Base-by-base conservation (phyloP, 1,284 basidiomycete species). In the Singerocomus inundabilis region DNA sequence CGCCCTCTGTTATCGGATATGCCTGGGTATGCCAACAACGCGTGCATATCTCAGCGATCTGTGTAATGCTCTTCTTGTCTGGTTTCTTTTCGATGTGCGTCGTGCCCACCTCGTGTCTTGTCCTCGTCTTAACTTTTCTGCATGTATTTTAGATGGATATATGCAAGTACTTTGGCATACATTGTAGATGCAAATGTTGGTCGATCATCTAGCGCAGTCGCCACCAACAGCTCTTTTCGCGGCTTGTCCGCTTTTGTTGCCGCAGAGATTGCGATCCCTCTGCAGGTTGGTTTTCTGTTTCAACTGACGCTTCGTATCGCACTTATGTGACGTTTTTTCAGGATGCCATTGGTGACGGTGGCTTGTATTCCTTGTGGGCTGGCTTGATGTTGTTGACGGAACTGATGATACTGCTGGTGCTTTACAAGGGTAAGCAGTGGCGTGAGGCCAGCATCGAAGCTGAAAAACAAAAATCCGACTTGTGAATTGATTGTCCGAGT, bases 181-280 rank as follows among this genome's bases (percentile, higher is more conserved):
- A 78, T 91, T 39, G 84, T 90, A 2, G 90, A 93, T 62, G 81
- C 88, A 6, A 91, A 91, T 58, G 71, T 72, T 3, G 90, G 91
- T 6, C 76, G 82, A 8, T 86, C 86, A 0, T 84, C 85, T 0
- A 82, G 79, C 11, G 87, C 87, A 2, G 80, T 88, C 10, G 84
- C 89, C 0, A 69, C 76, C 13, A 93, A 92, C 64, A 84, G 83
- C 52, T 75, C 72, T 15, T 85, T 87, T 67, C 77, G 90, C 16
- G 87, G 88, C 0, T 15, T 82, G 0, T 73, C 73, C 4, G 90
- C 85, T 15, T 86, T 91, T 54, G 69, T 88, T 11, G 84, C 84
- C 2, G 78, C 80, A 1, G 89, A 93, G 61, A 67, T 86, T 21
- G 84, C 84, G 1, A 79, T 85, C 1, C 64, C 61, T 11, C 38